A percentile compares a stretch with the other conserved stretches of the same genome.
Conservation (phyloP, 768 basidiomycete species). For the Clitopilus passeckerianus region DNA sequence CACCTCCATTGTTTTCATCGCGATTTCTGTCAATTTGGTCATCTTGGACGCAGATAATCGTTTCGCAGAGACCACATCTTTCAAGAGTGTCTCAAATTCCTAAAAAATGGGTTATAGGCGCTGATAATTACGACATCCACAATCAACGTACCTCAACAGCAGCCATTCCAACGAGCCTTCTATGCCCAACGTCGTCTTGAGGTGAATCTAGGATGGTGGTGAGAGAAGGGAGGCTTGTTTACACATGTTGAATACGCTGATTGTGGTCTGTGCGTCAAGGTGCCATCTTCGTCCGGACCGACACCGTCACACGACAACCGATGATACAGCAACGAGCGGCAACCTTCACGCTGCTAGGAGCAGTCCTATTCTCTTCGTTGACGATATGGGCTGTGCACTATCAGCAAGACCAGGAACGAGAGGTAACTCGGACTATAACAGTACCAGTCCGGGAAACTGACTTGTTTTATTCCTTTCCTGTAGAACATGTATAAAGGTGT, state of each 20-base stretch:
- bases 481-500: constrained; percentile 94
- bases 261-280: constrained; percentile 21
- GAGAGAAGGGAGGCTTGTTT: constrained; percentile 26
- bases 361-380: constrained; percentile 56
- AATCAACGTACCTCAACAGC: constrained; percentile 31
- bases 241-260: constrained; percentile 13
- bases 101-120: constrained; percentile 21
- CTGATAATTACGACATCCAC: too few species aligned
- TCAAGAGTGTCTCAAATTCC: constrained; percentile 79
- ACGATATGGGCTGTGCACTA: constrained; percentile 90
- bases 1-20: constrained; percentile 76
- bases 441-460: too few species aligned
- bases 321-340: constrained; percentile 61
- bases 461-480: constrained; percentile 2
- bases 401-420: constrained; percentile 77
- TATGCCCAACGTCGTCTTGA: constrained; percentile 7
- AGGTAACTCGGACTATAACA: constrained; percentile 40
- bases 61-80: constrained; percentile 78
- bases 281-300: constrained; percentile 8
- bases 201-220: constrained; percentile 9
- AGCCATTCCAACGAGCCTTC: constrained; percentile 27
- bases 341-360: constrained; percentile 67
- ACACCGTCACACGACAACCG: constrained; percentile 24
- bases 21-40: constrained; percentile 66
- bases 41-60: constrained; percentile 88